A percentile compares a stretch with the other conserved stretches of the same genome.
Conservation (phyloP, 2,329 filamentous ascomycete species). For the Endoconidiophora polonica region DNA sequence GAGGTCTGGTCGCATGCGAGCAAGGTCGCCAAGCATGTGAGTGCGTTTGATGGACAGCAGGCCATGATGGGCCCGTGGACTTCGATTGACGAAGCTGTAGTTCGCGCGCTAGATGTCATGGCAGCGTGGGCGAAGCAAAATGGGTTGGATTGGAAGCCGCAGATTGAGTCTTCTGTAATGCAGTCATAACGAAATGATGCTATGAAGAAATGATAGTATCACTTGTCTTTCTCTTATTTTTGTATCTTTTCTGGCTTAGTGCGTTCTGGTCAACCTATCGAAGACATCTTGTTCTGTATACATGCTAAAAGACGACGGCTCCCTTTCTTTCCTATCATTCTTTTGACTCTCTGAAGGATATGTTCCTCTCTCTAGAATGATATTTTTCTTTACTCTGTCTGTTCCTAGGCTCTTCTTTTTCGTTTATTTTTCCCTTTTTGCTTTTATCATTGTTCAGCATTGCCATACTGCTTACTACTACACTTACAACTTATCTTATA, state of each 20-base stretch:
- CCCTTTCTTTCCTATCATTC: too few species aligned
- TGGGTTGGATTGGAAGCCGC: conserved; percentile 29
- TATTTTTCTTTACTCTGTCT: too few species aligned
- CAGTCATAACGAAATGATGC: too few species aligned
- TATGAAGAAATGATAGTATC: too few species aligned
- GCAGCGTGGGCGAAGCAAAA: conserved; percentile 29
- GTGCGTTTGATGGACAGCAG: neutral
- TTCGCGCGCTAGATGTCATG: conserved; percentile 24
- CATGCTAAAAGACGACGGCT: too few species aligned
- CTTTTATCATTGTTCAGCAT: neutral
- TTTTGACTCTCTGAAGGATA: too few species aligned
- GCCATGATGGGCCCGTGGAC: conserved; percentile 26
- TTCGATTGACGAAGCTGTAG: conserved; percentile 27
- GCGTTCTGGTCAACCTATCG: too few species aligned
- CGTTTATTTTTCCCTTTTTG: neutral
- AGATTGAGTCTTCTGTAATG: conserved; percentile 20
- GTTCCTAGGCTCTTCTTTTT: neutral
- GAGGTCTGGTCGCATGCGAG: conserved; percentile 16
- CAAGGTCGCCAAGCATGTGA: conserved; percentile 16
- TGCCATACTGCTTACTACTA: neutral
- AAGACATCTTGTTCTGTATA: too few species aligned
- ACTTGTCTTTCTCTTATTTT: too few species aligned
- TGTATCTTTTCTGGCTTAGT: too few species aligned
- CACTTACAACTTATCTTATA: neutral
- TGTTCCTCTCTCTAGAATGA: too few species aligned